These are phyloP conservation scores for Hirschioporus abietinus DNA, from an alignment of 768 basidiomycete genomes.

Conservation along the genomic window DNA sequence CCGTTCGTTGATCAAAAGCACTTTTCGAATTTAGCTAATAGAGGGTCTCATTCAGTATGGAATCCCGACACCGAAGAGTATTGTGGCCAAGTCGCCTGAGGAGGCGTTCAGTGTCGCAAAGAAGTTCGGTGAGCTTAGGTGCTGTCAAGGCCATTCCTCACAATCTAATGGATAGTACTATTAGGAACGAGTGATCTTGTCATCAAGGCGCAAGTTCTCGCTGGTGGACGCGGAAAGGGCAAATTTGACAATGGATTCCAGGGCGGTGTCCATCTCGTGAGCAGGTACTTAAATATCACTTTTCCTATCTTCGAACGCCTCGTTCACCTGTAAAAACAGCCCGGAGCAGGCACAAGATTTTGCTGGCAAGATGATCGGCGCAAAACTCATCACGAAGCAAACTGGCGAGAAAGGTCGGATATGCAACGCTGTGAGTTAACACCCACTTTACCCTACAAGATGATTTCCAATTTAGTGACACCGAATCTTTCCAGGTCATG, in stretches of 20 bases:
- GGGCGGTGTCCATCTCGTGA: constrained; percentile 94
- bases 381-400: constrained; percentile 96
- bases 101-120: constrained; percentile 89
- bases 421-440: constrained; percentile 80
- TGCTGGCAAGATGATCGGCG: constrained; percentile 90
- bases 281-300: constrained; percentile 47
- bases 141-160: not conserved
- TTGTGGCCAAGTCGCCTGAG: constrained; percentile 79
- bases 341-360: constrained; percentile 84
- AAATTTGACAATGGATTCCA: constrained; percentile 94
- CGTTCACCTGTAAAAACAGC: constrained; percentile 32
- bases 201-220: constrained; percentile 98
- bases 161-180: not conserved
- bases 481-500: constrained; percentile 67
- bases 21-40: constrained; percentile 6
- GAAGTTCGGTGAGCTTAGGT: constrained; percentile 62
- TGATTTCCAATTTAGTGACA: constrained; percentile 3
- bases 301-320: constrained; percentile 3
- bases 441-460: not conserved
- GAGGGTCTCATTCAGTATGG: constrained; percentile 64
- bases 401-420: constrained; percentile 88
- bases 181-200: constrained; percentile 76
- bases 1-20: constrained; percentile 43
- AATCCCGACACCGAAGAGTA: constrained; percentile 88
- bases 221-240: constrained; percentile 97